phyloP scores from a whole-genome alignment of 2,329 filamentous ascomycete genomes.

The Ascochyta rabiei region DNA sequence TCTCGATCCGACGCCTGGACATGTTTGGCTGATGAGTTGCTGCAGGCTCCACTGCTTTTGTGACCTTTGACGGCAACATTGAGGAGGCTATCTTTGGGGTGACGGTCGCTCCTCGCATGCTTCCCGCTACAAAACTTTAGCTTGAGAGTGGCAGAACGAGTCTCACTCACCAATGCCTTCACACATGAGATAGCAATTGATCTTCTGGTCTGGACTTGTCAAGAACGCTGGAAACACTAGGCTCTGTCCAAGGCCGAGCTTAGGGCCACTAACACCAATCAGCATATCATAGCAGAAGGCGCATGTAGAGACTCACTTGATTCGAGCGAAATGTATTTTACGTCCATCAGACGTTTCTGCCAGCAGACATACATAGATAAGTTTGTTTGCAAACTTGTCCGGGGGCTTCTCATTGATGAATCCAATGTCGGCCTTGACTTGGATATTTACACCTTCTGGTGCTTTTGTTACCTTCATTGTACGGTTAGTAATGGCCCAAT shows the following conservation, averaged over 20 bases:
- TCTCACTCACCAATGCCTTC: constrained; percentile 72
- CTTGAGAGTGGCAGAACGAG: background rate
- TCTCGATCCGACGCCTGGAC: constrained; percentile 37
- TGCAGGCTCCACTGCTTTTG: constrained; percentile 7
- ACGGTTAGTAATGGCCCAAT: background rate
- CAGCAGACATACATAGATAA: constrained; percentile 74
- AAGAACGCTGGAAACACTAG: constrained; percentile 66
- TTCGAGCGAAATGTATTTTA: constrained; percentile 71
- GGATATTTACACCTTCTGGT: constrained; percentile 59
- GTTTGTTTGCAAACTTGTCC: constrained; percentile 66
- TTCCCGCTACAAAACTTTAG: constrained; percentile 56
- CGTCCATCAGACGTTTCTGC: constrained; percentile 72
- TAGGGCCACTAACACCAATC: constrained; percentile 64
- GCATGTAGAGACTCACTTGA: constrained; percentile 51
- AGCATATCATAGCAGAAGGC: constrained; percentile 1
- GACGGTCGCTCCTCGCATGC: constrained; percentile 59
- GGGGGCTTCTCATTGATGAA: constrained; percentile 71
- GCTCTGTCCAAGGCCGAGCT: constrained; percentile 66
- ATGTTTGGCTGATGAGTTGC: constrained; percentile 34
- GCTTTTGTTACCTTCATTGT: constrained; percentile 27
- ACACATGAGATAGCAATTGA: constrained; percentile 77
- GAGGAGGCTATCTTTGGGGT: constrained; percentile 56
- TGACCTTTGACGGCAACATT: constrained; percentile 49
- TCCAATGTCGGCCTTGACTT: constrained; percentile 70
- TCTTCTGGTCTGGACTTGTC: constrained; percentile 59